Evolutionary conservation across 106 monocot genomes (phyloP), one percentile per base, ranked within the genome.

Genomic region (Dendrobium nobile): DNA sequence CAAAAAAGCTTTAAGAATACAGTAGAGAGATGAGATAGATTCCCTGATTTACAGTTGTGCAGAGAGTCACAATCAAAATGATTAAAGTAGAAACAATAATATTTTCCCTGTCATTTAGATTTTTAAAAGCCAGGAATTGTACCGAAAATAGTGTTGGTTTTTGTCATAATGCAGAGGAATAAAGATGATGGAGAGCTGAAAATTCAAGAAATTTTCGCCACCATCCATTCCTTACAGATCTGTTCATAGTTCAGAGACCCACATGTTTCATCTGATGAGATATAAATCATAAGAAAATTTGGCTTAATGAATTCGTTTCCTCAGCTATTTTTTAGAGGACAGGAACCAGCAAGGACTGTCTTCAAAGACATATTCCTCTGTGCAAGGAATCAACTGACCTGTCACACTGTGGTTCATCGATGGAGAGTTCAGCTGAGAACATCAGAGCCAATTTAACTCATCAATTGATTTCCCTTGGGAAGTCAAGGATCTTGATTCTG

Each of bases 261-360:
- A 44, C 42, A 43, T 42, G 40, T 72, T 72, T 72, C 33, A 74
- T 74, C 43, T 44, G 74, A 74, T 44, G n/a, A 41, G 41, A n/a
- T 20, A 9, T 37, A n/a, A 43, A 74, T 3, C 40, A 73, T 1
- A 9, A 19, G 31, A 15, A 17, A n/a, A 20, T 9, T 4, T 18
- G 17, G 42, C 44, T 19, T 74, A 43, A 37, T 74, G 18, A 74
- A 74, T 44, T 33, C 74, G 15, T 70, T 13, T 42, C 37, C 24
- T 64, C n/a, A 31, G 41, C 24, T 20, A n/a, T 15, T 28, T 74
- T 41, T 19, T 42, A 6, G 10, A 26, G 41, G 73, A 73, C 33
- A 70, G n/a, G 42, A 37, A 4, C 43, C 74, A 44, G 10, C 40
- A 44, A 73, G 43, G 42, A 74, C 43, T n/a, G 74, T 74, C 41